Conservation (phyloP, 2,329 filamentous ascomycete genomes). For the Claviceps sp. region DNA sequence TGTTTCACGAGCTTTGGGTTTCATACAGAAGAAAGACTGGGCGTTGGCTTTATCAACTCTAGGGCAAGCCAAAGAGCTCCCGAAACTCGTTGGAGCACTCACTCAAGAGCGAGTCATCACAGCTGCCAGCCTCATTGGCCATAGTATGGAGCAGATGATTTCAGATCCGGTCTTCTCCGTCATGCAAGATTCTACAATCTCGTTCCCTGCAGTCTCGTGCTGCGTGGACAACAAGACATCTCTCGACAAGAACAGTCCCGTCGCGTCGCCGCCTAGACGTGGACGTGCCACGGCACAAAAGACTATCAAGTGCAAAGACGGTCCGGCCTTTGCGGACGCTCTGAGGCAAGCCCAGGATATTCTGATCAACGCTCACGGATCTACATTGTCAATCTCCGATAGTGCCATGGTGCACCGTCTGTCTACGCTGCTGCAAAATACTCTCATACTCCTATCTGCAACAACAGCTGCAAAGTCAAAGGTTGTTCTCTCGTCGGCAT, state of each 20-base stretch:
- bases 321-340: slow-evolving; percentile 39
- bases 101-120: slow-evolving; percentile 45
- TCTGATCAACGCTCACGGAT: slow-evolving; percentile 49
- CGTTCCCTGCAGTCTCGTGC: slow-evolving; percentile 56
- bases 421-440: slow-evolving; percentile 49
- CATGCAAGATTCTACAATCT: slow-evolving; percentile 84
- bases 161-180: slow-evolving; percentile 77
- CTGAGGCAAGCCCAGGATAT: slow-evolving; percentile 53
- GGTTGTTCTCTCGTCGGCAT: slow-evolving; percentile 35
- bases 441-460: slow-evolving; percentile 52
- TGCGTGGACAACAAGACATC: slow-evolving; percentile 29
- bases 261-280: slow-evolving; percentile 23
- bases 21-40: slow-evolving; percentile 41
- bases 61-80: slow-evolving; percentile 31
- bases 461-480: slow-evolving; percentile 35
- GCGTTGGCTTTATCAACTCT: slow-evolving; percentile 43
- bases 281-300: slow-evolving; percentile 14
- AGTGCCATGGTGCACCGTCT: slow-evolving; percentile 49
- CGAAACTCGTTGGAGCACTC: slow-evolving; percentile 25
- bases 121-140: slow-evolving; percentile 53
- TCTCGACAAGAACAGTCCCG: slow-evolving; percentile 22
- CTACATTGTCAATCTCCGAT: slow-evolving; percentile 39
- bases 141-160: slow-evolving; percentile 59
- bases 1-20: slow-evolving; percentile 27
- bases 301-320: slow-evolving; percentile 16